Conservation (phyloP, 2,329 filamentous ascomycete genomes). For the Stenocarpella maydis region DNA sequence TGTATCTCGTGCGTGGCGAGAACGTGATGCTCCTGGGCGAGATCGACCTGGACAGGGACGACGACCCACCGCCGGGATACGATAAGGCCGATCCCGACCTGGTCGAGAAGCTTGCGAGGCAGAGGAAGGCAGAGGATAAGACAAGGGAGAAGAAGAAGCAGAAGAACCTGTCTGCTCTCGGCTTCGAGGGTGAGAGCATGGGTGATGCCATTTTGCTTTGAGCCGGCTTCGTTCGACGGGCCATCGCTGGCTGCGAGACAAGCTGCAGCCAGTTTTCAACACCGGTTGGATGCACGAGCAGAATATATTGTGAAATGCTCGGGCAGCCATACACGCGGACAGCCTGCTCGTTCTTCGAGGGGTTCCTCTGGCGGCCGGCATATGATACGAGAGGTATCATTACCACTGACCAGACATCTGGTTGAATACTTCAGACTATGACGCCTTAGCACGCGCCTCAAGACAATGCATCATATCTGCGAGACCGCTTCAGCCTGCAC, state of each 20-base stretch:
- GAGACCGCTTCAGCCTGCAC: neutral
- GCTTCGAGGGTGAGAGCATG: conserved; percentile 87
- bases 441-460: conserved; percentile 13
- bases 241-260: conserved; percentile 31
- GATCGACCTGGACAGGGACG: conserved; percentile 96
- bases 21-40: conserved; percentile 96
- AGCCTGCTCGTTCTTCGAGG: neutral
- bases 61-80: conserved; percentile 79
- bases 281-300: conserved; percentile 44
- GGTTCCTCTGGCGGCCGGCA: conserved; percentile 34
- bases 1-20: conserved; percentile 93
- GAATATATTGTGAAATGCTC: conserved; percentile 62
- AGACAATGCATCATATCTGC: neutral
- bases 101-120: conserved; percentile 75
- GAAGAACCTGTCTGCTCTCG: conserved; percentile 76
- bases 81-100: conserved; percentile 55
- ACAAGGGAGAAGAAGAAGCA: conserved; percentile 75
- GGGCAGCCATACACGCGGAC: conserved; percentile 36
- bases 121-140: conserved; percentile 74
- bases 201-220: conserved; percentile 75
- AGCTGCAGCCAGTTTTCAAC: conserved; percentile 5
- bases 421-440: conserved; percentile 15
- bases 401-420: conserved; percentile 9
- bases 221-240: conserved; percentile 38
- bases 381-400: conserved; percentile 36